A percentile compares a stretch with the other conserved stretches of the same genome.
Conservation (phyloP, 495 filamentous ascomycete species). For the Niebla homalea region DNA sequence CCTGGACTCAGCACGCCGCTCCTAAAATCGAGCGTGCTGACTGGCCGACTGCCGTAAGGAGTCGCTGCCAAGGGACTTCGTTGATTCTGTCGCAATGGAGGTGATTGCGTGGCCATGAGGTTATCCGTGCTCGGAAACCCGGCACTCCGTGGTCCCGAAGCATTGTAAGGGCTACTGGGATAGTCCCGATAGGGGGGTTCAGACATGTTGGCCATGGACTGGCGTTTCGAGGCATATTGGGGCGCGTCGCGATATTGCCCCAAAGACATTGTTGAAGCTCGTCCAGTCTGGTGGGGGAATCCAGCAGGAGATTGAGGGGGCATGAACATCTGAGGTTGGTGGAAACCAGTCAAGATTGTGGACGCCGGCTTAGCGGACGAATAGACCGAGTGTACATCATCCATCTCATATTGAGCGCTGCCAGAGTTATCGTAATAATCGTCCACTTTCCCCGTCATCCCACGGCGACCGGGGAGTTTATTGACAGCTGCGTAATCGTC, state of each 20-base stretch:
- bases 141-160: slow-evolving; percentile 41
- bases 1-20: slow-evolving; percentile 45
- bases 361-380: slow-evolving; percentile 90
- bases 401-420: slow-evolving; percentile 65
- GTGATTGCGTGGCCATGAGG: slow-evolving; percentile 34
- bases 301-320: slow-evolving; percentile 67
- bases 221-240: slow-evolving; percentile 35
- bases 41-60: slow-evolving; percentile 37
- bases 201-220: slow-evolving; percentile 50
- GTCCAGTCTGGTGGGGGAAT: slow-evolving; percentile 37
- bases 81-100: slow-evolving; percentile 28
- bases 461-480: slow-evolving; percentile 82
- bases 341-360: slow-evolving; percentile 77
- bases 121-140: slow-evolving; percentile 49
- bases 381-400: slow-evolving; percentile 93
- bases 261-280: slow-evolving; percentile 46
- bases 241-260: slow-evolving; percentile 39
- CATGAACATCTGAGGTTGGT: slow-evolving; percentile 47
- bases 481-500: slow-evolving; percentile 92
- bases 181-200: slow-evolving; percentile 38
- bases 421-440: slow-evolving; percentile 40
- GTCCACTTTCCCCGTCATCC: slow-evolving; percentile 44
- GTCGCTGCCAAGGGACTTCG: slow-evolving; percentile 40
- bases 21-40: slow-evolving; percentile 66
- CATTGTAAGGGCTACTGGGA: slow-evolving; percentile 24